Conservation (phyloP, 805 yeast genomes). For the Kluyveromyces lactis region DNA sequence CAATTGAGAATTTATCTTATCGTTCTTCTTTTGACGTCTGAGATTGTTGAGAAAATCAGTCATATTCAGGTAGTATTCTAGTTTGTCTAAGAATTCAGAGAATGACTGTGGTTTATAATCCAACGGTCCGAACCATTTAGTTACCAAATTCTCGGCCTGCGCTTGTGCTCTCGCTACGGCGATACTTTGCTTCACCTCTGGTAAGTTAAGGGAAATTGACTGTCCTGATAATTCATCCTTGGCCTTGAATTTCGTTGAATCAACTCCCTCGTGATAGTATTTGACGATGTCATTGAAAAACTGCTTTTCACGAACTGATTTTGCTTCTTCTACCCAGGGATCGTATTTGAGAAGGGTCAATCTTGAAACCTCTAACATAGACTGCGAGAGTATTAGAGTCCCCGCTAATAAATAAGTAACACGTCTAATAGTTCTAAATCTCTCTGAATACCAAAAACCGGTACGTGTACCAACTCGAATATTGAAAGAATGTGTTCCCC, state of each 20-base stretch:
- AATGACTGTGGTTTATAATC: slow-evolving; percentile 45
- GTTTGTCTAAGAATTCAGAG: slow-evolving; percentile 29
- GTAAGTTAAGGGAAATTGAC: slow-evolving; percentile 21
- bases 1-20: slow-evolving; percentile 13
- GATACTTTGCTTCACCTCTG: slow-evolving; percentile 29
- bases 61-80: slow-evolving; percentile 27
- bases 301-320: slow-evolving; percentile 37
- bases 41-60: slow-evolving; percentile 19
- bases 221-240: slow-evolving; percentile 27
- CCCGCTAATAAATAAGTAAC: slow-evolving; percentile 35
- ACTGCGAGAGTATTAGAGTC: slow-evolving; percentile 39
- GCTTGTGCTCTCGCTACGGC: slow-evolving; percentile 36
- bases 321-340: slow-evolving; percentile 71
- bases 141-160: slow-evolving; percentile 38
- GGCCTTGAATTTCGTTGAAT: slow-evolving; percentile 27
- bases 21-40: slow-evolving; percentile 12
- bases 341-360: slow-evolving; percentile 39
- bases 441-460: slow-evolving; percentile 19
- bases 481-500: slow-evolving; percentile 17
- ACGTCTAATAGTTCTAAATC: slow-evolving; percentile 26
- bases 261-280: slow-evolving; percentile 29
- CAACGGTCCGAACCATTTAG: slow-evolving; percentile 62
- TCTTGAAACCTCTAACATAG: slow-evolving; percentile 50
- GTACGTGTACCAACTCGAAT: slow-evolving; percentile 14
- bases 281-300: slow-evolving; percentile 28